A percentile compares a stretch with the other conserved stretches of the same genome.
Evolutionary conservation across 2,329 filamentous ascomycete genomes (phyloP).

Genomic region (Talaromyces sp.): DNA sequence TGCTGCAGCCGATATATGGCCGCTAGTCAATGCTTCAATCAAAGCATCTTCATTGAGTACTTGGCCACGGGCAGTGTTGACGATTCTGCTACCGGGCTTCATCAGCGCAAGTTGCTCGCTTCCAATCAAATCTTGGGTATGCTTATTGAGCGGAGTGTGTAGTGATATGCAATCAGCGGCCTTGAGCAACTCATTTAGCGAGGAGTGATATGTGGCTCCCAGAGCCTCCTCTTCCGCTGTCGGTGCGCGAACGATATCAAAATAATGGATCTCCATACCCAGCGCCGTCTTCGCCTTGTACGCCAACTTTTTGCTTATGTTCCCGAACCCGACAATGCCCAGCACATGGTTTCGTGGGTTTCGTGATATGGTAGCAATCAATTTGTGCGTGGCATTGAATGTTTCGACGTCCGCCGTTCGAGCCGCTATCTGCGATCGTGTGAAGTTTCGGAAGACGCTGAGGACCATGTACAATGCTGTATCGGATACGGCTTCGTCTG

Average conservation of each 20-base stretch:
- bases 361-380: conserved; percentile 57
- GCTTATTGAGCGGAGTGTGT: conserved; percentile 43
- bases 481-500: conserved; percentile 69
- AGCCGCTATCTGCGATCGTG: conserved; percentile 61
- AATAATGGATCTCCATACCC: conserved; percentile 62
- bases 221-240: conserved; percentile 38
- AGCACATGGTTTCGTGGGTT: conserved; percentile 61
- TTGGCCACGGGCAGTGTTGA: conserved; percentile 53
- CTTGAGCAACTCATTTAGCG: conserved; percentile 42
- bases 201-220: conserved; percentile 40
- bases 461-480: conserved; percentile 67
- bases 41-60: conserved; percentile 50
- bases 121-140: conserved; percentile 41
- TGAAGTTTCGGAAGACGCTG: conserved; percentile 63
- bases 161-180: conserved; percentile 47
- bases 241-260: conserved; percentile 46
- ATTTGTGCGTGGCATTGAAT: conserved; percentile 59
- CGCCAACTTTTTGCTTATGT: conserved; percentile 61
- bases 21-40: conserved; percentile 45
- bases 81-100: conserved; percentile 47
- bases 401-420: conserved; percentile 40
- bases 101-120: conserved; percentile 42
- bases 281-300: conserved; percentile 57
- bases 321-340: conserved; percentile 67
- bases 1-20: conserved; percentile 41